Evolutionary conservation across 176 grass and related monocot genomes (phyloP).

Genomic region (Eragrostis curvula): DNA sequence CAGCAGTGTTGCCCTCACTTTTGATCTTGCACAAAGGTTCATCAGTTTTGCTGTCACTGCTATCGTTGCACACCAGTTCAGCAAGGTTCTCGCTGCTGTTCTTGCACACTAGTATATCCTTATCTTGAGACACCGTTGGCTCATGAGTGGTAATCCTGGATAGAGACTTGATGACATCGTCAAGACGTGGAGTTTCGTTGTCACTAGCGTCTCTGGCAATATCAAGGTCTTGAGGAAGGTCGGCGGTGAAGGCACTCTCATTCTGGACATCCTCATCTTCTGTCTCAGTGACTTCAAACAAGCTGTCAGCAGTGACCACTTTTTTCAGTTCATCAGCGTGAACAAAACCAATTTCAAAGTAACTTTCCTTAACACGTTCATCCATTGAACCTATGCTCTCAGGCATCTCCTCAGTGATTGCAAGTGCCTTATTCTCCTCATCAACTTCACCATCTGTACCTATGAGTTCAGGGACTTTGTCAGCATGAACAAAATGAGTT

Average conservation of each 20-base stretch:
- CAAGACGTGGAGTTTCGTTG: background rate
- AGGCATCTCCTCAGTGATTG: background rate
- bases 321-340: conserved; percentile 6
- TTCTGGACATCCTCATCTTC: background rate
- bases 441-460: background rate
- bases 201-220: background rate
- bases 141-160: background rate
- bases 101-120: background rate
- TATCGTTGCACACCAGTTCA: background rate
- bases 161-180: background rate
- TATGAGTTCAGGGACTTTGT: background rate
- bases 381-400: background rate
- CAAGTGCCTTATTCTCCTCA: background rate
- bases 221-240: background rate
- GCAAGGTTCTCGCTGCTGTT: background rate
- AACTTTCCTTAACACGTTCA: background rate
- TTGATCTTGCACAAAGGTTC: background rate
- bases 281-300: background rate
- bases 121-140: background rate
- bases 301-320: background rate
- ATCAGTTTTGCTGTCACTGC: background rate
- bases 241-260: background rate
- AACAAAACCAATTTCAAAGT: background rate
- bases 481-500: background rate
- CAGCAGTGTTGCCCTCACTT: conserved; percentile 1